Base-by-base conservation (phyloP, 2,329 filamentous ascomycete species). In the Aureobasidium sp. region DNA sequence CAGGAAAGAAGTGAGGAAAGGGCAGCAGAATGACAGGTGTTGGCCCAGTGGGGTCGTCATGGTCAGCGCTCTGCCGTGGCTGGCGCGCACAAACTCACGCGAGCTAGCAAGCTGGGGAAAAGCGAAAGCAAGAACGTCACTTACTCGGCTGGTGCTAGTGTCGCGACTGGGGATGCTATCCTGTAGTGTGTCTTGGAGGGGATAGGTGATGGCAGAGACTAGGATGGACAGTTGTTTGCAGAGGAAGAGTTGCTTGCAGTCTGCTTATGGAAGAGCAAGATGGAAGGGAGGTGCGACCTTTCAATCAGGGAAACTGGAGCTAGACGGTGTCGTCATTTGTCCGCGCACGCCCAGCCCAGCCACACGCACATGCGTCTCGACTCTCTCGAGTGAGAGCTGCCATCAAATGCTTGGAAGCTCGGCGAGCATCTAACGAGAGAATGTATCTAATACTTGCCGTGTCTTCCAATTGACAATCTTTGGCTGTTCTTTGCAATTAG, bases 51-150 rank as follows among this genome's bases (percentile, higher is more conserved):
- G 59, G 50, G 60, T 61, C 57, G 57, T 50, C 48, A 33, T 50
- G 56, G 56, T 40, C 57, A 60, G 57, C 48, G 59, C 59, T 60
- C 35, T 19, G 33, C 37, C 19, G 60, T 61, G 60, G 49, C 60
- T 61, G 60, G 42, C 29, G 60, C 48, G 48, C 49, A 56, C 49
- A 39, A 56, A 54, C 35, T 53, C 57, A 52, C 45, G 58, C 58
- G 57, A 60, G 57, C 57, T 22, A 33, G 35, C 57, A 39, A 40
- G 57, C 57, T 47, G 44, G 31, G 31, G 56, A 49, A 35, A 50
- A 22, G 11, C 17, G 40, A 45, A 14, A 27, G 22, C 42, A 14
- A 45, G 42, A 29, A 37, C 24, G 45, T 49, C 45, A 60, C 57
- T 60, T 14, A 60, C 57, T 42, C 45, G 19, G 57, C 12, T 24